phyloP scores from a whole-genome alignment of 805 yeast species.

The Barnettozyma pratensis region DNA sequence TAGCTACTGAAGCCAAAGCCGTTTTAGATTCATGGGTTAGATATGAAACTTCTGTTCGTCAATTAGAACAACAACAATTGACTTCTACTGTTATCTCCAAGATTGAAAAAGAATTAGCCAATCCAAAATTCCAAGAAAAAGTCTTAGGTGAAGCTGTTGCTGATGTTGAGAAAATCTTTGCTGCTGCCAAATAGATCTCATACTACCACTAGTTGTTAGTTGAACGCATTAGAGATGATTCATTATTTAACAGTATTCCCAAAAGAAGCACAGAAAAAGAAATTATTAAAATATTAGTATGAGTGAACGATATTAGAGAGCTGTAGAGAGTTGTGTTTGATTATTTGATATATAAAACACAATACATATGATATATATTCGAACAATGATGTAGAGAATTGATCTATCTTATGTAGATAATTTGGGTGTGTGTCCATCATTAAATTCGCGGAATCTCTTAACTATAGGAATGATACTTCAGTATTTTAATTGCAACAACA shows the following conservation, averaged over 20 bases:
- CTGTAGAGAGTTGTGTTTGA: conserved; percentile 1
- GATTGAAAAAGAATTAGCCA: conserved; percentile 77
- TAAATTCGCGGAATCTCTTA: too few species aligned
- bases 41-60: conserved; percentile 95
- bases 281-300: background rate
- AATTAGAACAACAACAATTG: conserved; percentile 90
- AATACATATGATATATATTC: conserved; percentile 5
- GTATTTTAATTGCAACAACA: too few species aligned
- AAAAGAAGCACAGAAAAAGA: background rate
- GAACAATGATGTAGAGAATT: background rate
- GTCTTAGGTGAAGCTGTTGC: conserved; percentile 86
- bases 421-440: too few species aligned
- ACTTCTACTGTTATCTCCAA: conserved; percentile 80
- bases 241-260: background rate
- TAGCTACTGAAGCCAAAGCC: conserved; percentile 86
- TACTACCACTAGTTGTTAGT: background rate
- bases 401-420: too few species aligned
- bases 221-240: too few species aligned
- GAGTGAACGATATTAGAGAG: background rate
- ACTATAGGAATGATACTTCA: too few species aligned
- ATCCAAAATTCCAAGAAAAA: conserved; percentile 90
- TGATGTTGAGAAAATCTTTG: conserved; percentile 85
- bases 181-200: conserved; percentile 27
- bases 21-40: conserved; percentile 99
- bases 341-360: conserved; percentile 6